phyloP scores from a whole-genome alignment of 495 filamentous ascomycete genomes.

The Elasticomyces elasticus region DNA sequence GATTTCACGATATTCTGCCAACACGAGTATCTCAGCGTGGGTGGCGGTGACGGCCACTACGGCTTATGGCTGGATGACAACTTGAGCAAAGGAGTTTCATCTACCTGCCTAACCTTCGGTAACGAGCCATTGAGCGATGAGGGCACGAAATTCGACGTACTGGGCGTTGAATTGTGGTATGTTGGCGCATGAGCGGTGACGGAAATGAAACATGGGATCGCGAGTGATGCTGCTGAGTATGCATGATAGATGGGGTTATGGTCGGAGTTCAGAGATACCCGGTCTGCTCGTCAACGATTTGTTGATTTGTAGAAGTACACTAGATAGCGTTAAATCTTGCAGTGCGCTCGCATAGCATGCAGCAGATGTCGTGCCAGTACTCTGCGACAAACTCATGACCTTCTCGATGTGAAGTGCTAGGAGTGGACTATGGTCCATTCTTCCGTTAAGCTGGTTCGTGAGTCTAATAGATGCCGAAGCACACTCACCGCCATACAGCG shows the following conservation, averaged over 20 bases:
- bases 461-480: no score
- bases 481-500: no score
- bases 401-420: no score
- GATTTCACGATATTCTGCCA: conserved; percentile 96
- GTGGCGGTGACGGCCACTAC: conserved; percentile 79
- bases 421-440: no score
- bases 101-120: conserved; percentile 77
- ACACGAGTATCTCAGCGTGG: conserved; percentile 72
- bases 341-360: no score
- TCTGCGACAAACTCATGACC: no score
- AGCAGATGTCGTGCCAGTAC: no score
- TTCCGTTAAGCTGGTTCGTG: no score
- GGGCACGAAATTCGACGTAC: conserved; percentile 81
- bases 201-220: background rate
- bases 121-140: conserved; percentile 94
- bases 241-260: background rate
- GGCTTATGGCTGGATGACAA: conserved; percentile 86
- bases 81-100: conserved; percentile 77
- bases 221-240: no score
- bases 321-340: no score
- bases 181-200: conserved; percentile 9
- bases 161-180: conserved; percentile 62
- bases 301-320: no score
- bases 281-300: no score
- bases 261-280: background rate